Conservation (phyloP, 106 monocot genomes). For the Dendrobium chrysotoxum region DNA sequence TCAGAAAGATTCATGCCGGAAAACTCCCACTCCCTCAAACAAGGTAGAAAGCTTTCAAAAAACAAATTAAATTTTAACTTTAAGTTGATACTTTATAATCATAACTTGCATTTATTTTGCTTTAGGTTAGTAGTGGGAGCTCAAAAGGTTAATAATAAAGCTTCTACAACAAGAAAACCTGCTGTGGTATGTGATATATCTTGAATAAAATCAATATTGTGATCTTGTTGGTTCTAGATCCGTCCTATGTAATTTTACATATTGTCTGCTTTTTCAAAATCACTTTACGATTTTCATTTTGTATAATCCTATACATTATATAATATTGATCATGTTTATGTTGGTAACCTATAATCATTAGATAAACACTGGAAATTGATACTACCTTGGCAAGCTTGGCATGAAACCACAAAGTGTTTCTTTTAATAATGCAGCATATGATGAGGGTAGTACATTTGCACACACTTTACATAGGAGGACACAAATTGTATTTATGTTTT, state of each 20-base stretch:
- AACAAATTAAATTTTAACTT: not conserved
- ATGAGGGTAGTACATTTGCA: too few relatives aligned
- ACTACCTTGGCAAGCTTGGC: not conserved
- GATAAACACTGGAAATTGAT: not conserved
- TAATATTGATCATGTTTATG: not conserved
- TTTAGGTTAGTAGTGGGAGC: not conserved
- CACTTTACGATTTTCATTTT: not conserved
- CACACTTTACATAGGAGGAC: too few relatives aligned
- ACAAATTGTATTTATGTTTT: too few relatives aligned
- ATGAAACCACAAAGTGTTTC: too few relatives aligned
- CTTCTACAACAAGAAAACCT: constrained; percentile 1
- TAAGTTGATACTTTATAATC: not conserved
- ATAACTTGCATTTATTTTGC: not conserved
- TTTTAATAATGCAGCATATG: too few relatives aligned
- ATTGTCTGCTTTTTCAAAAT: not conserved
- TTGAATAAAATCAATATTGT: not conserved
- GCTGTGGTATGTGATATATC: not conserved
- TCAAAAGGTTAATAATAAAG: not conserved
- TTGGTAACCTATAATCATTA: not conserved
- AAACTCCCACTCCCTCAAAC: constrained; percentile 17
- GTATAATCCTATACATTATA: not conserved
- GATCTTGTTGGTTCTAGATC: not conserved
- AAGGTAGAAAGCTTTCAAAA: constrained; percentile 12
- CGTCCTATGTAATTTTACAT: not conserved
- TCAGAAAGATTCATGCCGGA: constrained; percentile 9